Evolutionary conservation across 805 yeast species (phyloP), one percentile per base, ranked within the genome.

Genomic region (Komagataella kurtzmanii): DNA sequence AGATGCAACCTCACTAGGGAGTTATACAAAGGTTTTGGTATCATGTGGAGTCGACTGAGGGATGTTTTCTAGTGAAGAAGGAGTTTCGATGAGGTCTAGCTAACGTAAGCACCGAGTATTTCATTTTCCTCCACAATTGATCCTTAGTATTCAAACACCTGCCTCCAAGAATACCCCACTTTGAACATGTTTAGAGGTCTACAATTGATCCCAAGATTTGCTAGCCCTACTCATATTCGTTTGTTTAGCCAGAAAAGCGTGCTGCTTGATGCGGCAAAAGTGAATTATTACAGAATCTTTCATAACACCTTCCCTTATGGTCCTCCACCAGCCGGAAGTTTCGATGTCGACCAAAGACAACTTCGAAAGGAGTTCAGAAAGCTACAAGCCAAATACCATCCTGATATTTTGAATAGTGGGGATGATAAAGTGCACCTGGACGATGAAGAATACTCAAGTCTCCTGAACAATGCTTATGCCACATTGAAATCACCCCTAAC

Each of bases 331-430:
- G 54, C 58, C 1, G 82, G 81, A 21, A 64, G 73, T 36, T 91
- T 88, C 67, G 59, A 63, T 1, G 65, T 88, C 4, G 81, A 88
- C 59, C 59, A 70, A 12, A 68, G 72, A 49, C 59, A 67, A 17
- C 72, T 91, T 49, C 75, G 95, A 50, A 75, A 79, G 53, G 98
- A 93, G 63, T 91, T 81, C 63, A 69, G 96, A 45, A 56, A 60
- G 7, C 68, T 89, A 30, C 98, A 91, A 64, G 77, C 85, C 44
- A 71, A 74, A 53, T 73, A 77, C 49, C 99, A 91, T 62, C 99
- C 99, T 0, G 99, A 91, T 67, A 71, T 73, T 54, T 68, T 68
- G 55, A 65, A 52, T 44, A 53, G 55, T 52, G 49, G 57, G 53
- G 47, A 45, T 3, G 14, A 30, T 5, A 45, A 50, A 44, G 17